Percentiles rank a stretch among this genome's conserved stretches.
Evolutionary conservation across 1,139 yeast species (phyloP).

Genomic region (Arxiozyma slooffiae): DNA sequence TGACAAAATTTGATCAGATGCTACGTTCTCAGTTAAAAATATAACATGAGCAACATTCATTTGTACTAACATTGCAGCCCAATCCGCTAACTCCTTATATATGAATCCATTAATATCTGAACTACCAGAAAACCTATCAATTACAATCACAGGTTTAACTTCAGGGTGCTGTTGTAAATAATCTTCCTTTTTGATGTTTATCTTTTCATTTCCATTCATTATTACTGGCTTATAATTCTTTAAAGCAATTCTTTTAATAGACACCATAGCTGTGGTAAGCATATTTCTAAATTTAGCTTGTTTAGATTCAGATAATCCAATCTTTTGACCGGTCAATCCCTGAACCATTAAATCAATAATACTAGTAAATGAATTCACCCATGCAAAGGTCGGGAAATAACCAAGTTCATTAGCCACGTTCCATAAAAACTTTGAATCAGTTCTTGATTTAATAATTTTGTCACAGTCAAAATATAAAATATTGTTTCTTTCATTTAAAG

Average conservation of each 20-base stretch:
- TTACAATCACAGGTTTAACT: conserved; percentile 74
- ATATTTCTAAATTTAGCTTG: conserved; percentile 79
- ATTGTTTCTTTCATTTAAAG: conserved; percentile 47
- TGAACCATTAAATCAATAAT: conserved; percentile 80
- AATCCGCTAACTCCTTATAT: conserved; percentile 71
- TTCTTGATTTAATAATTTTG: conserved; percentile 56
- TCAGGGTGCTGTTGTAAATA: conserved; percentile 81
- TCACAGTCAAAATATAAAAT: conserved; percentile 75
- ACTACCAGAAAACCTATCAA: conserved; percentile 59
- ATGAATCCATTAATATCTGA: conserved; percentile 58
- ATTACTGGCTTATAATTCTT: conserved; percentile 31
- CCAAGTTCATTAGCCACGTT: conserved; percentile 71
- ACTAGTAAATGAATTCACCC: conserved; percentile 74
- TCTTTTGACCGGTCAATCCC: conserved; percentile 87
- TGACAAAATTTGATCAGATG: conserved; percentile 57
- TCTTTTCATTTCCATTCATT: conserved; percentile 26
- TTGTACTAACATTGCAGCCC: conserved; percentile 74
- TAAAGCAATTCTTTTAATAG: conserved; percentile 64
- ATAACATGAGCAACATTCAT: conserved; percentile 84
- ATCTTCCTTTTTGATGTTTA: conserved; percentile 58
- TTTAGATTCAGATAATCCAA: conserved; percentile 78
- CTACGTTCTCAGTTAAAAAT: conserved; percentile 75
- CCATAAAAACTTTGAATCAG: conserved; percentile 59
- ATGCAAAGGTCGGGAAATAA: conserved; percentile 86
- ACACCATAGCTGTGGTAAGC: conserved; percentile 62